These are phyloP conservation scores for Lipomyces starkeyi DNA, from an alignment of 805 yeast species.

Conservation along the genomic window DNA sequence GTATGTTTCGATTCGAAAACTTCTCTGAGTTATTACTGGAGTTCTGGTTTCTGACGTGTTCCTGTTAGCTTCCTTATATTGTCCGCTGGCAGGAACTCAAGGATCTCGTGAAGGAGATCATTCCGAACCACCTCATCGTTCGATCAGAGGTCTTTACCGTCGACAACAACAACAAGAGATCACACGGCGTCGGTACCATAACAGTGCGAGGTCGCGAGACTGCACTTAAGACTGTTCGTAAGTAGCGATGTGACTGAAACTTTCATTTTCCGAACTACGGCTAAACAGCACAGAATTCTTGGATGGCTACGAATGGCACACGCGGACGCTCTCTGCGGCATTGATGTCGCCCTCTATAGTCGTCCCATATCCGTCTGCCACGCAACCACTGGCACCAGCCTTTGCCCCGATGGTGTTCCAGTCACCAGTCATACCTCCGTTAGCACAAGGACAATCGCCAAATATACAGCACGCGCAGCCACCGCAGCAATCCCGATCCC, in stretches of 20 bases:
- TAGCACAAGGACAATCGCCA: neutral
- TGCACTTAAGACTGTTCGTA: slow-evolving; percentile 27
- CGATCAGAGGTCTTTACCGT: slow-evolving; percentile 32
- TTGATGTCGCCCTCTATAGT: slow-evolving; percentile 1
- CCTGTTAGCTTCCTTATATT: slow-evolving; percentile 32
- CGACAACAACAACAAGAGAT: slow-evolving; percentile 20
- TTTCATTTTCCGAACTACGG: neutral
- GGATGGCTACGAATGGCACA: slow-evolving; percentile 35
- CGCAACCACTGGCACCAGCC: neutral
- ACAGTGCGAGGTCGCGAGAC: slow-evolving; percentile 34
- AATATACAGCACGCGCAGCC: neutral
- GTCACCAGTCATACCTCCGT: neutral
- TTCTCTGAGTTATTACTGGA: neutral
- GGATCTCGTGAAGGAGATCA: slow-evolving; percentile 36
- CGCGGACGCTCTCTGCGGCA: slow-evolving; percentile 25
- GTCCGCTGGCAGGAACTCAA: slow-evolving; percentile 40
- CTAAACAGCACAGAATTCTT: slow-evolving; percentile 17
- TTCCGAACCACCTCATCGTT: slow-evolving; percentile 30
- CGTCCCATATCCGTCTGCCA: neutral
- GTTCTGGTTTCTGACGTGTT: slow-evolving; percentile 16
- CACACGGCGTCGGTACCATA: slow-evolving; percentile 35
- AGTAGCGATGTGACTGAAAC: slow-evolving; percentile 3
- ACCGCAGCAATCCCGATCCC: slow-evolving; percentile 1
- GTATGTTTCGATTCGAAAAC: neutral
- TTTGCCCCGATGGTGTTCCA: slow-evolving; percentile 2